These are phyloP conservation scores for Podospora sp. DNA, from an alignment of 495 filamentous ascomycete genomes.

Conservation along the genomic window DNA sequence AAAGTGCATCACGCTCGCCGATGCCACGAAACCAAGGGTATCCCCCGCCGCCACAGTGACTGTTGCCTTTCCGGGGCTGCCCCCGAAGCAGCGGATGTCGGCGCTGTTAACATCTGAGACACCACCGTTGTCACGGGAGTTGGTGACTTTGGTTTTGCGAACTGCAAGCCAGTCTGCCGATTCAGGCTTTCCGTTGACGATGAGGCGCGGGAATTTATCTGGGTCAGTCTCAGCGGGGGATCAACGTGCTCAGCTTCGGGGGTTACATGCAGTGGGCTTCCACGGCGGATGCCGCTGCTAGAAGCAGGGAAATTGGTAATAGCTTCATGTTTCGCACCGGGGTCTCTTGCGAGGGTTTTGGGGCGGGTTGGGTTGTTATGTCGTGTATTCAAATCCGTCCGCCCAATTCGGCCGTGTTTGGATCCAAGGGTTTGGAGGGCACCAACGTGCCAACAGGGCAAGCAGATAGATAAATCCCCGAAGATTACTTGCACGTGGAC, in stretches of 20 bases:
- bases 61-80: slow-evolving; percentile 28
- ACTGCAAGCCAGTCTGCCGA: slow-evolving; percentile 45
- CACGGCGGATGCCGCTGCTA: background rate
- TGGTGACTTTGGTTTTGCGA: slow-evolving; percentile 44
- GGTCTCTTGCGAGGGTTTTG: too few species aligned
- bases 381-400: too few species aligned
- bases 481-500: too few species aligned
- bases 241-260: background rate
- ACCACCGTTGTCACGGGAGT: slow-evolving; percentile 48
- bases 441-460: too few species aligned
- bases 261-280: background rate
- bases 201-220: slow-evolving; percentile 39
- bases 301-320: too few species aligned
- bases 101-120: slow-evolving; percentile 40
- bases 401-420: too few species aligned
- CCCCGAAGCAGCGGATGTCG: slow-evolving; percentile 50
- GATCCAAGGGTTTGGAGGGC: too few species aligned
- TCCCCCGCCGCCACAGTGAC: slow-evolving; percentile 42
- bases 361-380: too few species aligned
- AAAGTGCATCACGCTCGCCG: slow-evolving; percentile 42
- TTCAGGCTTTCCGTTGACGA: slow-evolving; percentile 40
- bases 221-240: background rate
- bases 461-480: too few species aligned
- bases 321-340: too few species aligned
- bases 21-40: slow-evolving; percentile 45